Base-by-base conservation (phyloP, 169 alveolate genomes). In the Cryptosporidium ubiquitum region DNA sequence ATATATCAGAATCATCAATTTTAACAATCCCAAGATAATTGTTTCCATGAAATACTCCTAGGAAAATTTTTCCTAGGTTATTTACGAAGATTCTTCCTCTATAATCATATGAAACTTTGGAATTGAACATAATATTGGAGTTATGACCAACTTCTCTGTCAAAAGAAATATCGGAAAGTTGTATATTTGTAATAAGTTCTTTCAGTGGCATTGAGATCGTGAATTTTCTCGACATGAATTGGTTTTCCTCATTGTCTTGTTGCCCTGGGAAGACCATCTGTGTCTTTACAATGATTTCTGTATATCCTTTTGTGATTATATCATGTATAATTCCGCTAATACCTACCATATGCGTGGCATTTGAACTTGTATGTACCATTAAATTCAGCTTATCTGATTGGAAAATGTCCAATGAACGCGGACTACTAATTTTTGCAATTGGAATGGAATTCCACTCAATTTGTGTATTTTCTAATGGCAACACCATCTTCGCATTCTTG, bases 371-470 rank as follows among this genome's bases (percentile, higher is more conserved):
- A 31, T 79, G 75, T 61, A 79, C 29, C 47, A 64, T 39, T 16
- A 64, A 31, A 44, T 61, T 47, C 23, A 79, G 14, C 42, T 61
- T 58, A 64, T 64, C 75, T n/a, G 89, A 58, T 9, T 79, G 70
- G 44, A 64, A 79, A 40, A 79, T 79, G n/a, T 79, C 74, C 37
- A 79, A 47, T 9, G 74, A 79, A 44, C 39, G 64, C 3, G 89
- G 89, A 61, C 68, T 79, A 10, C 20, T 61, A 20, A 79, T 64
- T 26, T 14, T 64, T 5, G 89, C 89, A 79, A 64, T 44, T 18
- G 75, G 79, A 61, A 61, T 33, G 10, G 74, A 60, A 64, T 79
- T 42, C 89, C 89, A 79, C 49, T 79, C 89, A 37, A 79, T 40
- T 23, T 26, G 14, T 26, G 79, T n/a, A 61, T 64, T 40, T 39